These are phyloP conservation scores for Nakazawaea laoshanensis DNA, from an alignment of 805 yeast species.

Conservation along the genomic window DNA sequence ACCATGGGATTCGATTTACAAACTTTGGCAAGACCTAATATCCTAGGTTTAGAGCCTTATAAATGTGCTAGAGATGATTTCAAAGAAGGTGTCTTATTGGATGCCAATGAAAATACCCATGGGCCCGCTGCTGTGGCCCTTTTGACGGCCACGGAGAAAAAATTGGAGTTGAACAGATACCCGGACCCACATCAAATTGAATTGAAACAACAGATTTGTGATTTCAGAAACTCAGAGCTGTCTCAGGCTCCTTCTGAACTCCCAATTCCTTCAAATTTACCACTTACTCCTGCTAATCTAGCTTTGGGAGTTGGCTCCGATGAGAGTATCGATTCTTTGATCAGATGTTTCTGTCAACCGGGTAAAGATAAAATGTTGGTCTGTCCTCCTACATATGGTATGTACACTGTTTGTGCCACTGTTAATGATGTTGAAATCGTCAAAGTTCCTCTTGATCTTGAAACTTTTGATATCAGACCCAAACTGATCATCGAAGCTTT, in stretches of 20 bases:
- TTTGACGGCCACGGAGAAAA: conserved; percentile 33
- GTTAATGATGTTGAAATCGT: conserved; percentile 81
- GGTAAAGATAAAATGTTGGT: conserved; percentile 72
- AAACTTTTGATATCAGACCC: conserved; percentile 55
- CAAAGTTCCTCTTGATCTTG: conserved; percentile 63
- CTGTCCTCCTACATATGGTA: conserved; percentile 96
- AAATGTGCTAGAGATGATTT: conserved; percentile 96
- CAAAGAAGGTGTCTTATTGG: conserved; percentile 78
- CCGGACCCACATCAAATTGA: conserved; percentile 93
- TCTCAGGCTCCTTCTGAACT: conserved; percentile 15
- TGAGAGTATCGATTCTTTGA: conserved; percentile 84
- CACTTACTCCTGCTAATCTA: conserved; percentile 54
- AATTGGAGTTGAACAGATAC: conserved; percentile 70
- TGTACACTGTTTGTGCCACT: conserved; percentile 88
- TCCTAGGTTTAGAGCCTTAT: conserved; percentile 77
- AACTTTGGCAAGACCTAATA: conserved; percentile 76
- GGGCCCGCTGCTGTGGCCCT: conserved; percentile 65
- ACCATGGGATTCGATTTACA: conserved; percentile 41
- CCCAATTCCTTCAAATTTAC: conserved; percentile 14
- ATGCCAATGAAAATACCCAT: conserved; percentile 93
- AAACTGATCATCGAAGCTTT: conserved; percentile 46
- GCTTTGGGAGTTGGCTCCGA: conserved; percentile 97
- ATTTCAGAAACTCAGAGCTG: conserved; percentile 56
- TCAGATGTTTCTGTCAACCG: conserved; percentile 80
- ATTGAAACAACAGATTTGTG: conserved; percentile 63